These are phyloP conservation scores for Cladophialophora psammophila DNA, from an alignment of 2,329 filamentous ascomycete genomes.

Conservation along the genomic window DNA sequence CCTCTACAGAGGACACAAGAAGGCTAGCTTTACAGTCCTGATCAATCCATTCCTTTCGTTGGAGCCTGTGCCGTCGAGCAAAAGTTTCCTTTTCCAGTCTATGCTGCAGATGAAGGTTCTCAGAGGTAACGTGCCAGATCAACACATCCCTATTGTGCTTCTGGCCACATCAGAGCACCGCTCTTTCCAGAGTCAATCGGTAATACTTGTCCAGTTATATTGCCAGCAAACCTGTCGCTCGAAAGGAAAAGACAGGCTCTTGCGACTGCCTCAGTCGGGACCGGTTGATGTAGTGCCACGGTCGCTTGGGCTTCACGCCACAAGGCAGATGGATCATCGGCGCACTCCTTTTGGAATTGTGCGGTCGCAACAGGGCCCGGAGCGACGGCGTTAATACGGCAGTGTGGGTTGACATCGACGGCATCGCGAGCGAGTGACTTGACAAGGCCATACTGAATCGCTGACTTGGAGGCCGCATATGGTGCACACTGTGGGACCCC, in stretches of 20 bases:
- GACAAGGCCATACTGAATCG: constrained; percentile 55
- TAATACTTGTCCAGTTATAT: constrained; percentile 55
- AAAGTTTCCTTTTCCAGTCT: background rate
- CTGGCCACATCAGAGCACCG: constrained; percentile 51
- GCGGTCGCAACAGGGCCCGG: constrained; percentile 56
- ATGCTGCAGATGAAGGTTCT: background rate
- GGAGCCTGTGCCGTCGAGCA: background rate
- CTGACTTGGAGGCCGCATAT: constrained; percentile 56
- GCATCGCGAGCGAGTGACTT: constrained; percentile 53
- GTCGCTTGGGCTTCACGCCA: constrained; percentile 56
- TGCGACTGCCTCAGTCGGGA: constrained; percentile 52
- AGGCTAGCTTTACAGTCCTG: background rate
- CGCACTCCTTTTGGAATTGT: constrained; percentile 53
- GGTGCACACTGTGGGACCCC: constrained; percentile 54
- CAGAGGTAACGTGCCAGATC: background rate
- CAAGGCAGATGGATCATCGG: constrained; percentile 48
- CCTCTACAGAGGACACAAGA: background rate
- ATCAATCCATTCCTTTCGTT: background rate
- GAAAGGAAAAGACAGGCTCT: constrained; percentile 56
- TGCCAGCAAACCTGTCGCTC: constrained; percentile 55
- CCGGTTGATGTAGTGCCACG: constrained; percentile 50
- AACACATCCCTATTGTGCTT: constrained; percentile 2
- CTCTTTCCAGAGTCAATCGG: constrained; percentile 58
- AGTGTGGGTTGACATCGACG: constrained; percentile 48
- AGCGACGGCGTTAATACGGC: constrained; percentile 56